Conservation (phyloP, 2,329 filamentous ascomycete species). For the Truncatella angustata region DNA sequence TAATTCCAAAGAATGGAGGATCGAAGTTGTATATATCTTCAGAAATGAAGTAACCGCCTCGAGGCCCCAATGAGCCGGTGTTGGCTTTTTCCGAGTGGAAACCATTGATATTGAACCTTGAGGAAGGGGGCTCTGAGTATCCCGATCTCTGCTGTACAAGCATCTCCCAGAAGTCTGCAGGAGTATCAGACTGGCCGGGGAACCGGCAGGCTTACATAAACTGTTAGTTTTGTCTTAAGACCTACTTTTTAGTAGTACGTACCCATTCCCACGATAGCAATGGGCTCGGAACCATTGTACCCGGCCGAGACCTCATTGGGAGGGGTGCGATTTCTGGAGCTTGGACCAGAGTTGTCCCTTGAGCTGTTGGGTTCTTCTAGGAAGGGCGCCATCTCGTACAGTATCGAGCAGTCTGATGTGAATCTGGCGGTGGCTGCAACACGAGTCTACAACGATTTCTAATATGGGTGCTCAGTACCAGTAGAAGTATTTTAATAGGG, state of each 20-base stretch:
- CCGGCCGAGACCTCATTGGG: conserved; percentile 7
- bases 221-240: conserved; percentile 3
- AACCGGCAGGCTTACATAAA: conserved; percentile 9
- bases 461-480: background rate
- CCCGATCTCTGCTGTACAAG: conserved; percentile 13
- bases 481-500: background rate
- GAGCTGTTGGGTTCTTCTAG: conserved; percentile 7
- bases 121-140: conserved; percentile 13
- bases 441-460: background rate
- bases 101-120: conserved; percentile 13
- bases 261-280: conserved; percentile 15
- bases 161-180: conserved; percentile 13
- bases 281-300: conserved; percentile 13
- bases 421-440: background rate
- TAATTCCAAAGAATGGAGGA: conserved; percentile 28
- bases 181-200: conserved; percentile 11
- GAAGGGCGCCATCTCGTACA: conserved; percentile 11
- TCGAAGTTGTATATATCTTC: conserved; percentile 25
- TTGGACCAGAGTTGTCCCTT: conserved; percentile 8
- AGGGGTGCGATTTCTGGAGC: conserved; percentile 11
- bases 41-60: conserved; percentile 27
- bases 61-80: conserved; percentile 11
- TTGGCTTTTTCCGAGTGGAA: conserved; percentile 13
- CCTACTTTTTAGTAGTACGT: background rate
- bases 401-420: background rate